Evolutionary conservation across 2,329 filamentous ascomycete species (phyloP), one percentile per base, ranked within the genome.

Genomic region (Colletotrichum neosansevieriae): DNA sequence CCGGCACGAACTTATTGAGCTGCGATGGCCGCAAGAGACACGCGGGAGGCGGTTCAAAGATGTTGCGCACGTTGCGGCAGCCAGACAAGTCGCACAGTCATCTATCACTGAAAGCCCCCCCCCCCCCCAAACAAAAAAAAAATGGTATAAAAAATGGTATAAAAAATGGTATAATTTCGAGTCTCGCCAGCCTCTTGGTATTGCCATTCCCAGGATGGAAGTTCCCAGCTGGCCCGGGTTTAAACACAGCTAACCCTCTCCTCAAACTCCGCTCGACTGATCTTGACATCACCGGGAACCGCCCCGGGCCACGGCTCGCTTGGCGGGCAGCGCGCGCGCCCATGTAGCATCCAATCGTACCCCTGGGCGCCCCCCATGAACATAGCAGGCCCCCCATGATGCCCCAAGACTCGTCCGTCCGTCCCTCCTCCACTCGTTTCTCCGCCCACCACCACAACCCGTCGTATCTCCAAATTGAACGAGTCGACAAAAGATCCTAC

Each of bases 201-300:
- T 40, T 34, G 61, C 42, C 61, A 7, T 29, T 29, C 29, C 7
- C 29, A 29, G 29, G 29, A 7, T 29, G 29, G 29, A 29, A 29
- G 29, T 29, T 29, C 29, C 29, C 29, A 29, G 29, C 29, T 7
- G 29, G 29, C 6, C 6, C 29, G 29, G 56, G 61, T 56, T 69
- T 56, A 51, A 59, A 61, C 47, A 59, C 61, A 45, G 21, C 47
- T 42, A 40, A 2, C 13, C 11, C 13, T 15, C 36, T 38, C 36
- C 36, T 34, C 38, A 34, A 68, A 66, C 66, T 60, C 61, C 61
- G 61, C 61, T 59, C 40, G 56, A 60, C 40, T 65, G 61, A 60
- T 66, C 38, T 69, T 69, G 61, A 69, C 66, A 69, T 66, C 61
- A 66, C 61, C 38, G 32, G 56, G 61, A 69, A 21, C 19, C 6